Evolutionary conservation across 2,329 filamentous ascomycete species (phyloP).

Genomic region (Hypoxylon sp.): DNA sequence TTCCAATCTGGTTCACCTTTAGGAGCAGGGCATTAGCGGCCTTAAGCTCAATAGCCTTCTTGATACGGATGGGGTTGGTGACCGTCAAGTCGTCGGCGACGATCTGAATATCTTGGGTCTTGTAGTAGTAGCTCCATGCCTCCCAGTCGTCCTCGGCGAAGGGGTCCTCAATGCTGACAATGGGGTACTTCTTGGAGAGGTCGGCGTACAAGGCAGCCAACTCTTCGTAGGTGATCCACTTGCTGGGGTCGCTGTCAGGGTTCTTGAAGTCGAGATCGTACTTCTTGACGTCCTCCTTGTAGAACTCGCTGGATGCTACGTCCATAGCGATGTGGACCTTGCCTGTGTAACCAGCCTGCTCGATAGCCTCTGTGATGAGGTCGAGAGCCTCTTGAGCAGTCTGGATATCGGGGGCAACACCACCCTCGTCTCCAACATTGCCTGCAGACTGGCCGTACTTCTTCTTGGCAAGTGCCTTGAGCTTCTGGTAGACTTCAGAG

Average conservation of each 20-base stretch:
- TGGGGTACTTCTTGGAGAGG: constrained; percentile 94
- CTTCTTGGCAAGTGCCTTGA: constrained; percentile 98
- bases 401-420: constrained; percentile 99
- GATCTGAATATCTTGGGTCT: constrained; percentile 98
- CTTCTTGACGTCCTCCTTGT: constrained; percentile 97
- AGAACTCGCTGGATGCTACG: constrained; percentile 99
- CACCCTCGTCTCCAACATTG: constrained; percentile 99
- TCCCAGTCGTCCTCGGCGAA: constrained; percentile 99
- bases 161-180: constrained; percentile 98
- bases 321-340: constrained; percentile 99
- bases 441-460: constrained; percentile 98
- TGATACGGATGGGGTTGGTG: constrained; percentile 98
- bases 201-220: constrained; percentile 91
- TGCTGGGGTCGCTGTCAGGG: constrained; percentile 92
- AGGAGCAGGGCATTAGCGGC: constrained; percentile 97
- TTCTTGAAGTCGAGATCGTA: constrained; percentile 99
- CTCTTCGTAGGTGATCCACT: constrained; percentile 99
- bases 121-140: constrained; percentile 99
- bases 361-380: constrained; percentile 94
- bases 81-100: constrained; percentile 99
- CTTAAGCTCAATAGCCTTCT: constrained; percentile 99
- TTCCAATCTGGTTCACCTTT: constrained; percentile 99
- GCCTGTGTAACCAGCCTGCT: constrained; percentile 94
- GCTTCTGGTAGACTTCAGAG: constrained; percentile 97
- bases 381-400: constrained; percentile 96